Base-by-base conservation (phyloP, 108 stramenopile genomes). In the Discostella pseudostelligera region DNA sequence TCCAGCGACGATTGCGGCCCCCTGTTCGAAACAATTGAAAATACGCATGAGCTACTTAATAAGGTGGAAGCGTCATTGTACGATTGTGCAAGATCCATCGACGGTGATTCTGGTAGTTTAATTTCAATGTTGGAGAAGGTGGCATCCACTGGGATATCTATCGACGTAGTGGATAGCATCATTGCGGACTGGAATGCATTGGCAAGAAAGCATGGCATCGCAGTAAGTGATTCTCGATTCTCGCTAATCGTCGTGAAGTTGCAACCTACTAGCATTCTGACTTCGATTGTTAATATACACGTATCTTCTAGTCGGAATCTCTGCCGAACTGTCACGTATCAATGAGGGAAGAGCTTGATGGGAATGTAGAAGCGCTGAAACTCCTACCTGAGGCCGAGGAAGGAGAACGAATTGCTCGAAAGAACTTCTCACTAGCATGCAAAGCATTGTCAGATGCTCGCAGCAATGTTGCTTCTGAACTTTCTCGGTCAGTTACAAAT, bases 181-280 rank as follows among this genome's bases (percentile, higher is more conserved):
- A 62, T 92, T 56, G 67, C 80, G 9, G 91, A 92, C 64, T 92
- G 91, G 91, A 87, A 84, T 73, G 65, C 76, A 10, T 63, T 92
- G 59, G 81, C 88, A 20, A 70, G 91, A 50, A 92, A 92, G 53
- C 91, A 92, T 72, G 88, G 84, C 0, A 78, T 92, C 35, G 64
- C 83, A 16, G 53, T 54, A 36, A 54, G 53, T 54, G 53, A 7
- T 36, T 16, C 53, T 13, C 12, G n/a, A 24, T 37, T 44, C 25
- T 42, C 14, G 26, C 13, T 48, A 36, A 3, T 8, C 14, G 17
- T 29, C 2, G 2, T n/a, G 14, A 6, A 16, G 29, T 2, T 19
- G 53, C n/a, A n/a, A n/a, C n/a, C n/a, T n/a, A n/a, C n/a, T n/a
- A n/a, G n/a, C n/a, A n/a, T n/a, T n/a, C n/a, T n/a, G n/a, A n/a